Percentiles rank a stretch among this genome's conserved stretches.
These are phyloP conservation scores for thale cress (Arabidopsis thaliana) DNA, from an alignment of 345 rosid species.

Conservation along the genomic window TAIR10.1 NC_003070.9:5859001-5859500, in stretches of 20 bases:
- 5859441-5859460: neutral
- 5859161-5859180: slow-evolving; percentile 15
- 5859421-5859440: neutral
- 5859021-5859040: neutral
- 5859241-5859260: slow-evolving; percentile 36
- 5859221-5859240: slow-evolving; percentile 43
- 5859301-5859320: neutral
- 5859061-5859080: neutral
- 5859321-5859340: slow-evolving; percentile 3
- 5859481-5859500: neutral
- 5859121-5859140: slow-evolving; percentile 46
- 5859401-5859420: slow-evolving; percentile 22
- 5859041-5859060: slow-evolving; percentile 1
- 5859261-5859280: slow-evolving; percentile 1
- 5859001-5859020: neutral
- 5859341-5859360: slow-evolving; percentile 32
- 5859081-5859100: slow-evolving; percentile 33
- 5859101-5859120: slow-evolving; percentile 26
- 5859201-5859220: slow-evolving; percentile 47
- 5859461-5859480: neutral
- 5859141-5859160: slow-evolving; percentile 37
- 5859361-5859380: neutral
- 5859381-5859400: slow-evolving; percentile 10
- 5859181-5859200: neutral
- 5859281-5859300: neutral